Evolutionary conservation across 2,329 filamentous ascomycete genomes (phyloP).

Genomic region (Aspergillus carbonarius): DNA sequence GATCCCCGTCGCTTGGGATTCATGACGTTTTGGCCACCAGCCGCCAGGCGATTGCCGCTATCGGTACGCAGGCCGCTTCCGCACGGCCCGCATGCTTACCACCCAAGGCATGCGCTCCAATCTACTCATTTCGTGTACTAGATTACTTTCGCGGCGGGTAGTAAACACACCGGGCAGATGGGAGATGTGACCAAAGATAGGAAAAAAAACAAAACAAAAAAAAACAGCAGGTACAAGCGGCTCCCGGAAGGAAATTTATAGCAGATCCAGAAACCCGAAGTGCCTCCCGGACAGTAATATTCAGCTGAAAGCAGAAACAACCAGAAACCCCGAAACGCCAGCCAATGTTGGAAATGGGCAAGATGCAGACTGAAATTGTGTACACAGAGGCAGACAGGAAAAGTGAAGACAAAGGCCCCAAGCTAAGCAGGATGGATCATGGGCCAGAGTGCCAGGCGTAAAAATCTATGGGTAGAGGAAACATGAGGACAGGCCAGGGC

Average conservation of each 20-base stretch:
- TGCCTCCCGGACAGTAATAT: not conserved
- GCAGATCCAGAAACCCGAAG: not conserved
- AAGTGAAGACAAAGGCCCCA: not conserved
- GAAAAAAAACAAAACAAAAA: not conserved
- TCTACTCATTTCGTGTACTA: not conserved
- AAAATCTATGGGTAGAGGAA: constrained; percentile 13
- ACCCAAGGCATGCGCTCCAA: too few species aligned
- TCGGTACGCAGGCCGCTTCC: too few species aligned
- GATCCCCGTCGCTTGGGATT: too few species aligned
- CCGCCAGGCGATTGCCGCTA: too few species aligned
- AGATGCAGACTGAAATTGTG: constrained; percentile 15
- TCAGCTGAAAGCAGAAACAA: constrained; percentile 1
- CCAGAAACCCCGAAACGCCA: constrained; percentile 15
- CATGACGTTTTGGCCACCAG: too few species aligned
- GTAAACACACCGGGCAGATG: not conserved
- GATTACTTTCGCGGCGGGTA: not conserved
- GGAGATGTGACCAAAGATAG: not conserved
- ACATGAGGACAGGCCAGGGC: constrained; percentile 2
- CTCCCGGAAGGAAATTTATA: not conserved
- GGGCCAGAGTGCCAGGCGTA: constrained; percentile 5
- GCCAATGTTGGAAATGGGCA: constrained; percentile 11
- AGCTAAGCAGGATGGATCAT: constrained; percentile 5
- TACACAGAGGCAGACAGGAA: constrained; percentile 7
- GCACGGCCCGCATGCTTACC: too few species aligned
- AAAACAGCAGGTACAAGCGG: not conserved